Conservation (phyloP, 2,329 filamentous ascomycete species). For the Talaromyces amestolkiae region DNA sequence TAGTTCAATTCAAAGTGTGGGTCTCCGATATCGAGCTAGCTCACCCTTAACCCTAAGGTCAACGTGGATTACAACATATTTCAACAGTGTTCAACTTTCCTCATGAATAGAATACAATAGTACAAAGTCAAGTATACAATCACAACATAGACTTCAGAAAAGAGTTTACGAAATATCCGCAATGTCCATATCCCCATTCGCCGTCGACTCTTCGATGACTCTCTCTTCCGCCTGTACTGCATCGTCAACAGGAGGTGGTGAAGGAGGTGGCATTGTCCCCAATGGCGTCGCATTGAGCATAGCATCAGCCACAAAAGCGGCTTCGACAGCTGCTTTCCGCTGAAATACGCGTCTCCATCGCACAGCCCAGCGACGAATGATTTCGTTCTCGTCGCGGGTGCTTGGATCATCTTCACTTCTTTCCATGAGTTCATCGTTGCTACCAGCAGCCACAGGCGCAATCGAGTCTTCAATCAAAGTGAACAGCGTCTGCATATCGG, state of each 20-base stretch:
- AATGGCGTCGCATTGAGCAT: conserved; percentile 49
- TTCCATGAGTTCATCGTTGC: conserved; percentile 74
- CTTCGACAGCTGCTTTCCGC: conserved; percentile 79
- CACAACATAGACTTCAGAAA: not conserved
- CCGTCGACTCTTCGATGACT: conserved; percentile 20
- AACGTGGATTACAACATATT: not conserved
- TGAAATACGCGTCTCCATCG: conserved; percentile 85
- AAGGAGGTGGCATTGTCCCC: conserved; percentile 37
- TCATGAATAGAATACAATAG: not conserved
- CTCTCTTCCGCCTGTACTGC: conserved; percentile 1
- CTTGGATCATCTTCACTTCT: conserved; percentile 52
- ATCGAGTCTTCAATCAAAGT: conserved; percentile 75
- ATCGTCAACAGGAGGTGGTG: conserved; percentile 23
- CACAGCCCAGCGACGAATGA: conserved; percentile 76
- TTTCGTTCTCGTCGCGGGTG: conserved; percentile 54
- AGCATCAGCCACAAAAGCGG: conserved; percentile 63
- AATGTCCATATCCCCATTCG: conserved; percentile 33
- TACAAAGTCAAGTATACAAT: conserved; percentile 3
- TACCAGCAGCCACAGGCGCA: conserved; percentile 67
- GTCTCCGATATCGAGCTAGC: conserved; percentile 2
- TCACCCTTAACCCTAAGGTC: not conserved
- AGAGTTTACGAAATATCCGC: conserved; percentile 26
- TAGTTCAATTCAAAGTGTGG: not conserved
- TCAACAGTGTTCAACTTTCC: not conserved
- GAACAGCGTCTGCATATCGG: conserved; percentile 77